Evolutionary conservation across 2,329 filamentous ascomycete genomes (phyloP), one percentile per base, ranked within the genome.

Genomic region (Cladosporium sp.): DNA sequence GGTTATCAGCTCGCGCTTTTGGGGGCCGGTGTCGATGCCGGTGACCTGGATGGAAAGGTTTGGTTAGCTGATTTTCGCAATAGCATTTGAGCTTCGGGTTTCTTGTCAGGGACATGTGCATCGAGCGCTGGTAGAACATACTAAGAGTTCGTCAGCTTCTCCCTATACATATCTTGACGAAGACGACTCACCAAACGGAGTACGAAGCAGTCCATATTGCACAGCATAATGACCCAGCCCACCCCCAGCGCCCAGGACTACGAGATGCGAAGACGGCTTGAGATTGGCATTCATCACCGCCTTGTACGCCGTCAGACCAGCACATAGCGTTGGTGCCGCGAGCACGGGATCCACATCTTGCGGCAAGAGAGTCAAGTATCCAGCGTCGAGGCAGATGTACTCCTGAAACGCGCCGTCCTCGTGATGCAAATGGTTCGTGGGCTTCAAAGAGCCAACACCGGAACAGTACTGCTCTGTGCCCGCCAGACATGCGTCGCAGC

Each of bases 171-270:
- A 9, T 27, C 5, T 27, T 27, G 5, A 27, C 22, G 5, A 27
- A 9, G 9, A 5, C 9, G 5, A 27, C 22, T 4, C 4, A 27
- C 22, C 72, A 13, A 66, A 55, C 4, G 70, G 71, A 12, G 71
- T 71, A 19, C 67, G 64, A 12, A 69, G 70, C 29, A 65, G 63
- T 18, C 69, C 72, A 51, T 74, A 75, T 64, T 75, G 73, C 2
- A 75, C 71, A 50, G 72, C 72, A 30, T 73, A 64, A 56, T 74
- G 69, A 2, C 73, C 73, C n/a, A 75, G 60, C 6, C 73, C 73
- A 39, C 72, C 73, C 29, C 70, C 72, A 12, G 73, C 73, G 8
- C 73, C 72, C n/a, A 74, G 66, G 9, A 75, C 71, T 2, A 71
- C 69, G 22, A 75, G 56, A 68, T 66, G 72, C 30, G 71, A 61